Conservation (phyloP, 257 asterid species). For the Avicennia marina region DNA sequence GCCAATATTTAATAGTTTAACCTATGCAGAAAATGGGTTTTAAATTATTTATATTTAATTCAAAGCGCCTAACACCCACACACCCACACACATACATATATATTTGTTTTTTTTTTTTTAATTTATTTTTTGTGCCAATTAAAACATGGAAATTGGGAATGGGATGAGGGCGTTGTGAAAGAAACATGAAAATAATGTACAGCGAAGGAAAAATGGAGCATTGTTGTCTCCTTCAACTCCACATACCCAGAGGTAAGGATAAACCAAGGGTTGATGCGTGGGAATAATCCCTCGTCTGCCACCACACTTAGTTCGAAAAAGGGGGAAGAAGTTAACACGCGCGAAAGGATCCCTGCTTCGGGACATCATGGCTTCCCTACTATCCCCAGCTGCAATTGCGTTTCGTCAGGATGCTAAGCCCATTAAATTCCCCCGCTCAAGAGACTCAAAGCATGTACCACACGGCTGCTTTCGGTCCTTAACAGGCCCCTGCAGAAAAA, state of each 20-base stretch:
- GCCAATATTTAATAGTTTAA: too few relatives aligned
- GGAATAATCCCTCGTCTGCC: slow-evolving; percentile 38
- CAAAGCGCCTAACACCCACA: too few relatives aligned
- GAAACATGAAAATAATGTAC: too few relatives aligned
- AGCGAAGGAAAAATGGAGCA: slow-evolving; percentile 17
- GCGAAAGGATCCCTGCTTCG: neutral
- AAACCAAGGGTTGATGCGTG: slow-evolving; percentile 45
- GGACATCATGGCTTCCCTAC: slow-evolving; percentile 55
- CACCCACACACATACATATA: too few relatives aligned
- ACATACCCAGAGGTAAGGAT: slow-evolving; percentile 41
- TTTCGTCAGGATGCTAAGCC: slow-evolving; percentile 40
- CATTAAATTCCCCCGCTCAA: slow-evolving; percentile 27
- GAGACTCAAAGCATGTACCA: slow-evolving; percentile 11
- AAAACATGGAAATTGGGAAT: too few relatives aligned
- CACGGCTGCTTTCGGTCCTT: slow-evolving; percentile 23
- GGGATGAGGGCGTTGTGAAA: too few relatives aligned
- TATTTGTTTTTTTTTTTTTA: too few relatives aligned
- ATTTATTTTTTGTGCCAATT: too few relatives aligned
- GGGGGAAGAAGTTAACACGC: neutral
- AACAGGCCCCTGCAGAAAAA: slow-evolving; percentile 21
- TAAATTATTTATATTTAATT: too few relatives aligned
- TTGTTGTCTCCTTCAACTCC: slow-evolving; percentile 59
- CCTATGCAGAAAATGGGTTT: too few relatives aligned
- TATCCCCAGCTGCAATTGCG: slow-evolving; percentile 44
- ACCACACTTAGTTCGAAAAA: neutral